Conservation (phyloP, 2,329 filamentous ascomycete species). For the Beauveria sp. region DNA sequence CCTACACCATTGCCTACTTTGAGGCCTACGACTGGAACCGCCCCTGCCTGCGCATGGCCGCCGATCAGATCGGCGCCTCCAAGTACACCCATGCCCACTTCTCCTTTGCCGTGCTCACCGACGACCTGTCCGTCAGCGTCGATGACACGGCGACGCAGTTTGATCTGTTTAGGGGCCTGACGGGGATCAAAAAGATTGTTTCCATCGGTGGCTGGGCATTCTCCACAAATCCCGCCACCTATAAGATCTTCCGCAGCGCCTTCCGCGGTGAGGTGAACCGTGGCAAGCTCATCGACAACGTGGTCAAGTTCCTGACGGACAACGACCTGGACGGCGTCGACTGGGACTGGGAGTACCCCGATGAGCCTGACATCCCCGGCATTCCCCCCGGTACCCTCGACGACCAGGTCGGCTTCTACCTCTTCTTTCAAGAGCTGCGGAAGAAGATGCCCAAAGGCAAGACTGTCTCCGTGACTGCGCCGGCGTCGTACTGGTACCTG, state of each 20-base stretch:
- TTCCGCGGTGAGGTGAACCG: conserved; percentile 22
- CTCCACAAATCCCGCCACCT: conserved; percentile 14
- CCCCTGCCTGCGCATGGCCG: conserved; percentile 20
- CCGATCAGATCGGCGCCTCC: conserved; percentile 7
- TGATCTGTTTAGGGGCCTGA: conserved; percentile 14
- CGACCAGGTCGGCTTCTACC: conserved; percentile 14
- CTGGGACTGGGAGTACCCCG: conserved; percentile 29
- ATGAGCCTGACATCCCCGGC: conserved; percentile 18
- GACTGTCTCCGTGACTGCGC: conserved; percentile 24
- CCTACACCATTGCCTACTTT: conserved; percentile 21
- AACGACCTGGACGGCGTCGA: conserved; percentile 31
- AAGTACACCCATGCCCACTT: conserved; percentile 28
- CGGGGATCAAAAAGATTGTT: conserved; percentile 18
- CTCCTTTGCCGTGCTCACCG: conserved; percentile 25
- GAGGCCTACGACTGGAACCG: conserved; percentile 27
- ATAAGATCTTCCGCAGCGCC: conserved; percentile 15
- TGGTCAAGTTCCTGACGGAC: conserved; percentile 30
- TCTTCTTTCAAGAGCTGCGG: conserved; percentile 12
- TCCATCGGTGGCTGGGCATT: conserved; percentile 24
- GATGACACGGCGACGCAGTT: conserved; percentile 17
- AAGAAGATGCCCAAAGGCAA: conserved; percentile 15
- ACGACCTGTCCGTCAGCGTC: conserved; percentile 14
- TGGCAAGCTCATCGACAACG: conserved; percentile 22
- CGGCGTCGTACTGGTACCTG: conserved; percentile 28
- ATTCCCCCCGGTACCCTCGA: conserved; percentile 20